Base-by-base conservation (phyloP, 2,329 filamentous ascomycete species). In the Fusarium cicatricum region DNA sequence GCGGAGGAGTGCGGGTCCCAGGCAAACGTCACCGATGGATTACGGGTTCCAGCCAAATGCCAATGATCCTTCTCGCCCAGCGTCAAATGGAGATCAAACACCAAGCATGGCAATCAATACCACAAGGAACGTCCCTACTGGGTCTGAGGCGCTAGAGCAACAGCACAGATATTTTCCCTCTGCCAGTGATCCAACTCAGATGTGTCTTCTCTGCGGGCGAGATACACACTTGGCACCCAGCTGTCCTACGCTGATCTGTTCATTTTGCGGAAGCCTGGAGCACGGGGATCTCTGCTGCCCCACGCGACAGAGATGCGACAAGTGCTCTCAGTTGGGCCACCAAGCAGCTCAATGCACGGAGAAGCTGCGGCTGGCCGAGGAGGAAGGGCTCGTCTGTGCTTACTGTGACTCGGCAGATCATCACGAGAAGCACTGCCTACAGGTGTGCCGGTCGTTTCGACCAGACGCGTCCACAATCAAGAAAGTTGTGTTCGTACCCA, bases 261-360 rank as follows among this genome's bases (percentile, higher is more conserved):
- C 71, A 7, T 79, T 80, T 50, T 88, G 82, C 66, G 70, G 72
- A 19, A 74, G 72, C 46, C 55, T 63, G 11, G 72, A 72, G 3
- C 85, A 89, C 68, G 77, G 77, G 47, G 73, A 77, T 5, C 78
- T 78, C 60, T 74, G 72, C 48, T 89, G 86, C 60, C 82, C 84
- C 11, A 74, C 72, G 5, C 77, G 76, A 29, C 71, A 72, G 29
- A 78, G 83, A 56, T 88, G 85, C 68, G 69, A 65, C 42, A 86
- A 85, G 67, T 91, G 89, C 71, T 81, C 78, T 41, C 83, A 88
- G 70, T 76, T 82, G 37, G 89, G 88, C 10, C 89, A 92, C 66
- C 64, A 67, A 44, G 72, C 74, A 15, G 64, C 71, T 1, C 63
- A 74, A 8, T 91, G 89, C 67, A 65, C 72, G 2, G 85, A 88